Evolutionary conservation across 495 filamentous ascomycete species (phyloP), one percentile per base, ranked within the genome.

Genomic region (Xylaria grammica): DNA sequence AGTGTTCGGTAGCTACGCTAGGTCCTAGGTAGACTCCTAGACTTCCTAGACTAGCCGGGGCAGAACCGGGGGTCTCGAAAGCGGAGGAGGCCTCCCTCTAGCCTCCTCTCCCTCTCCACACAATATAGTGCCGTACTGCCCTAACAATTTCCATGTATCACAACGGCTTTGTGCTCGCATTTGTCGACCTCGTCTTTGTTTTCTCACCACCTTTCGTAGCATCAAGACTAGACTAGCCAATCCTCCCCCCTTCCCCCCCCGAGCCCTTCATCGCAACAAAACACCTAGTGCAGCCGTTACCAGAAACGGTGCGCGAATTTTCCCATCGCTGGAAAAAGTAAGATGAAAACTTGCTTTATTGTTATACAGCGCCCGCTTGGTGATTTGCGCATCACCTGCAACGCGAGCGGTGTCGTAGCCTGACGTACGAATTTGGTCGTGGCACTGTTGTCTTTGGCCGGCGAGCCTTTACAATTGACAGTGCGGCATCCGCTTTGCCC

Each of bases 291-390:
- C 50, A 48, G 11, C 53, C 60, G 38, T 71, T 73, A 52, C 68
- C 65, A 49, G 48, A 73, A 67, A 51, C 59, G 68, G 66, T 73
- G 68, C 71, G 71, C 68, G 71, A 72, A 71, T 73, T 73, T 60
- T 51, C 11, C 30, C 22, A 54, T 40, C 32, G 50, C 36, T 61
- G 32, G 52, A 52, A 65, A 53, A 50, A 49, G 65, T 34, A 32
- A 59, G 51, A 11, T 36, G 42, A 30, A 56, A 24, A 20, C 46
- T 36, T 51, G 66, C 63, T 59, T 52, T 49, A 64, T 60, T 61
- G 57, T 44, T 40, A 32, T 30, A 29, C 34, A 40, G 19, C 59
- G n/a, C n/a, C n/a, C n/a, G n/a, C n/a, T n/a, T 40, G 34, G 9
- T 52, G 45, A 62, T 36, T 45, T 51, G 48, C 44, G 38, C 45